Base-by-base conservation (phyloP, 805 yeast genomes). In the Starmerella vitae region DNA sequence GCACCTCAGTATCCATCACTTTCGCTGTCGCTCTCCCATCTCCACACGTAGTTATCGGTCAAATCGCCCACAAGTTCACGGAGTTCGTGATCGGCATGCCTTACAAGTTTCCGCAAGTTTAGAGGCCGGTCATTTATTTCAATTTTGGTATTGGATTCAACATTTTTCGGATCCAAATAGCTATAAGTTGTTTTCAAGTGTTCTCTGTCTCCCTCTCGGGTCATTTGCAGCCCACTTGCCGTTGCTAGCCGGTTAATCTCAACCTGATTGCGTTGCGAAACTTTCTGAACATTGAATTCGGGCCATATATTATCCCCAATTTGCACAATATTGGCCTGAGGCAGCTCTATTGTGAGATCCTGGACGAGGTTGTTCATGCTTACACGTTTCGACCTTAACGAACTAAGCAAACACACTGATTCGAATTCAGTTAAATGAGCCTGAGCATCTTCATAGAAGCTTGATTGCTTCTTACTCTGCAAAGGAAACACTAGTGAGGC, bases 241-340 rank as follows among this genome's bases (percentile, higher is more conserved):
- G n/a, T 27, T n/a, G 13, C 34, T 4, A 26, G 34, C 17, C 25
- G 9, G 25, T 20, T 20, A 8, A 19, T 9, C 25, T 13, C 24
- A 13, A 44, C 40, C 12, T 15, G 27, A 17, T 30, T 41, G 17
- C 34, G 37, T 10, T 12, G 13, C 20, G 13, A 15, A 3, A 17
- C 24, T 6, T 19, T 24, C 21, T 25, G 22, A 4, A 7, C 20
- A 3, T 13, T 30, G 20, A 43, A 33, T 25, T 36, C 43, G 1
- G 20, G n/a, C 14, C 39, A 14, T 3, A 14, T 15, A 4, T 8
- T 9, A 12, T 30, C 18, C 12, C 27, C 29, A 4, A 26, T 60
- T 20, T 68, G 64, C 13, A 72, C 68, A n/a, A 75, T 57, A 32
- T 68, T 71, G 40, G 79, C 58, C 13, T 58, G 56, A 0, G 63